Percentiles rank a stretch among this genome's conserved stretches.
Evolutionary conservation across 2,329 filamentous ascomycete genomes (phyloP).

Genomic region (Trichoderma oligosporum): DNA sequence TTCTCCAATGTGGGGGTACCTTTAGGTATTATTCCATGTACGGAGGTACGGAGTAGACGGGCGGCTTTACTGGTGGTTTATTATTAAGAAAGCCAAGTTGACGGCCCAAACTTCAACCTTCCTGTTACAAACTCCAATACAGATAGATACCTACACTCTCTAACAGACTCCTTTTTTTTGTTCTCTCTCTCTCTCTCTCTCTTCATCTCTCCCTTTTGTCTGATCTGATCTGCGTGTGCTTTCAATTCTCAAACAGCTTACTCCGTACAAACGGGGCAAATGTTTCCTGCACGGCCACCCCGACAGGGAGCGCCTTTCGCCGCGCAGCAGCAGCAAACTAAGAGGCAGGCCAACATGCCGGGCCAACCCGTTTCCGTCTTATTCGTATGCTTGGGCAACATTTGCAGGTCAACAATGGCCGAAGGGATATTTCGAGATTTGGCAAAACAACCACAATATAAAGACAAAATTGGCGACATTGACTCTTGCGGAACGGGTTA

Average conservation of each 20-base stretch:
- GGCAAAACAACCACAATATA: conserved; percentile 56
- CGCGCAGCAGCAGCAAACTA: conserved; percentile 3
- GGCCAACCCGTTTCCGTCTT: conserved; percentile 63
- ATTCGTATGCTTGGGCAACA: conserved; percentile 96
- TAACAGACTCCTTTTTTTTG: not conserved
- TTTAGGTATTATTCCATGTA: conserved; percentile 5
- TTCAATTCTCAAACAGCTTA: not conserved
- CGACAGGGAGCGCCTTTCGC: conserved; percentile 5
- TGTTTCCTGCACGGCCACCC: conserved; percentile 15
- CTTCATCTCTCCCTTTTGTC: not conserved
- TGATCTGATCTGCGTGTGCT: not conserved
- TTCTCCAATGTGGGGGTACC: conserved; percentile 3
- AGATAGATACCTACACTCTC: no score
- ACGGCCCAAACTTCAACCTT: not conserved
- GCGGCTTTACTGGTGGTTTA: not conserved
- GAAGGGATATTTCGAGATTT: conserved; percentile 85
- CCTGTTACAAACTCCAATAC: no score
- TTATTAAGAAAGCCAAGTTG: conserved; percentile 4
- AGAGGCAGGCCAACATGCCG: conserved; percentile 30
- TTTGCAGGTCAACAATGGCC: conserved; percentile 91
- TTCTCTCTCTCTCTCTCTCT: not conserved
- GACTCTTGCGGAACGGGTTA: conserved; percentile 83
- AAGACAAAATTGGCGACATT: conserved; percentile 59
- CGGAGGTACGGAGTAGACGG: conserved; percentile 5
- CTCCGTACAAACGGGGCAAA: not conserved